phyloP scores from a whole-genome alignment of 257 asterid species.

The Craterostigma plantagineum region DNA sequence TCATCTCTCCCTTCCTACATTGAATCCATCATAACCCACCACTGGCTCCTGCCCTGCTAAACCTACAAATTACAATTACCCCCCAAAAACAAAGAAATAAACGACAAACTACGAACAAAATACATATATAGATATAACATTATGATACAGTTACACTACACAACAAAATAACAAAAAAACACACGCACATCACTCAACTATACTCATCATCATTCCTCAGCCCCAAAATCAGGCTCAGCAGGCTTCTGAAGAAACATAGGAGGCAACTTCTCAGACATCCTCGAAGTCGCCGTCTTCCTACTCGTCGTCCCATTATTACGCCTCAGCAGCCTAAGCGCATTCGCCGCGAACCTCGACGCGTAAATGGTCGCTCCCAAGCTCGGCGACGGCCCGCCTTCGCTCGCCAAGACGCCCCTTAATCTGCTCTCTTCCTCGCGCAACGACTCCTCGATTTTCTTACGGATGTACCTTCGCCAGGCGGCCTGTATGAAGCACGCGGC shows the following conservation, averaged over 20 bases:
- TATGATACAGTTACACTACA: too few species aligned
- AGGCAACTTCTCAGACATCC: conserved; percentile 54
- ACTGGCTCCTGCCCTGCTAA: too few species aligned
- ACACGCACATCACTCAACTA: too few species aligned
- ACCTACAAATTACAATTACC: too few species aligned
- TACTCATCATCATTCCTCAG: too few species aligned
- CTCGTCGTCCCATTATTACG: conserved; percentile 40
- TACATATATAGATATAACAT: too few species aligned
- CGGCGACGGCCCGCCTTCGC: conserved; percentile 40
- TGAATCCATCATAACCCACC: too few species aligned
- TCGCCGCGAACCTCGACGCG: conserved; percentile 86
- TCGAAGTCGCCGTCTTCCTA: too few species aligned
- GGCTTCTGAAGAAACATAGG: conserved; percentile 84
- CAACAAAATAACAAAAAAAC: too few species aligned
- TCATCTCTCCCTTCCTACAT: too few species aligned
- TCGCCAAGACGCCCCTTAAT: conserved; percentile 63
- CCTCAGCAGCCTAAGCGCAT: conserved; percentile 53
- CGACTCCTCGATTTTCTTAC: conserved; percentile 78
- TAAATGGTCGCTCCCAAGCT: conserved; percentile 84
- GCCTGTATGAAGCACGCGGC: conserved; percentile 95
- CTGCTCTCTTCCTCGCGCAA: conserved; percentile 59
- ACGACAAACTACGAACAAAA: too few species aligned
- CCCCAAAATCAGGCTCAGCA: conserved; percentile 90
- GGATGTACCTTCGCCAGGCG: conserved; percentile 61
- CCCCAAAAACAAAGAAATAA: too few species aligned